These are phyloP conservation scores for Strobilomyces dryophilus DNA, from an alignment of 768 basidiomycete species.

Conservation along the genomic window DNA sequence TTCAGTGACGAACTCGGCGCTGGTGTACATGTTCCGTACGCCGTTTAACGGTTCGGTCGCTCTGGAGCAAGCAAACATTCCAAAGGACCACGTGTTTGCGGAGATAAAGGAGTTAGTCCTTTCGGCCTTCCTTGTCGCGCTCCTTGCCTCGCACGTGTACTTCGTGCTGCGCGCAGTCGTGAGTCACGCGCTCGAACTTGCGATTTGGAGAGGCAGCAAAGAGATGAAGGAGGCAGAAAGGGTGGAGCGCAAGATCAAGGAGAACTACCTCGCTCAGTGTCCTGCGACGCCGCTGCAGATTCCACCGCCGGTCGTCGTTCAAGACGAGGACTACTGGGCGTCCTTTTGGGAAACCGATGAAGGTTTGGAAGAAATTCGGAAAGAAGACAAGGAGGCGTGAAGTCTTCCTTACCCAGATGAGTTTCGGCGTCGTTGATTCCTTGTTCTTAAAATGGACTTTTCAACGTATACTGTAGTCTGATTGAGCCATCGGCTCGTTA, in stretches of 20 bases:
- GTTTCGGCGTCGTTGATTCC: not conserved
- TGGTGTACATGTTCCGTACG: slow-evolving; percentile 86
- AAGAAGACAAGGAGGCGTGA: slow-evolving; percentile 58
- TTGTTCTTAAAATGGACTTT: not conserved
- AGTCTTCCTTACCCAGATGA: not conserved
- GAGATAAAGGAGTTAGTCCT: slow-evolving; percentile 51
- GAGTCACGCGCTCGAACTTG: slow-evolving; percentile 64
- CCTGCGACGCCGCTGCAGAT: slow-evolving; percentile 5
- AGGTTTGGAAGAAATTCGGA: slow-evolving; percentile 67
- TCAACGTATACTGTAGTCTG: not conserved
- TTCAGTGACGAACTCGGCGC: slow-evolving; percentile 81
- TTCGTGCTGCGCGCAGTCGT: slow-evolving; percentile 59
- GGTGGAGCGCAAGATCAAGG: slow-evolving; percentile 52
- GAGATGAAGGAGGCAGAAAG: slow-evolving; percentile 58
- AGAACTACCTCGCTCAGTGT: slow-evolving; percentile 33
- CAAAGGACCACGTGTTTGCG: slow-evolving; percentile 20
- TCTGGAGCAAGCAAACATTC: not conserved
- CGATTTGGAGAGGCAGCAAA: slow-evolving; percentile 71
- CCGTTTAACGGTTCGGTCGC: slow-evolving; percentile 16
- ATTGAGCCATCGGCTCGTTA: not conserved
- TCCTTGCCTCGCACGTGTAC: slow-evolving; percentile 86
- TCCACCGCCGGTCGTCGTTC: not conserved
- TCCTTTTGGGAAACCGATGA: slow-evolving; percentile 73
- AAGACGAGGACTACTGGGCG: slow-evolving; percentile 26
- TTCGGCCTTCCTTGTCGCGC: slow-evolving; percentile 67